These are phyloP conservation scores for Hysterangium stoloniferum DNA, from an alignment of 768 basidiomycete species.

Conservation along the genomic window DNA sequence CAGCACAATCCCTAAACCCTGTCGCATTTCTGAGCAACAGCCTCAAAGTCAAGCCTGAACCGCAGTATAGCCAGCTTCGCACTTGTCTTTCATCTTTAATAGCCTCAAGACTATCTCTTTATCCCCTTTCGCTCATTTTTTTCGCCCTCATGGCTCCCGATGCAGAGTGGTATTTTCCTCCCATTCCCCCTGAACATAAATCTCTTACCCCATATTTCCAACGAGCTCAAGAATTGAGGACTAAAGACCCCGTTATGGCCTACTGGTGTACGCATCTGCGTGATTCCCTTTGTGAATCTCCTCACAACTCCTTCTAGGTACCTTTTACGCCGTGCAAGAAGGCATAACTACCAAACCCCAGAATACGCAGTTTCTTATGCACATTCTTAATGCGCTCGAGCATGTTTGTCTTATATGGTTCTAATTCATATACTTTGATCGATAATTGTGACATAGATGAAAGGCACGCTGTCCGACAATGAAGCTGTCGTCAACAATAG, in stretches of 20 bases:
- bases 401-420: slow-evolving; percentile 24
- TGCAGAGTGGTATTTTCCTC: slow-evolving; percentile 10
- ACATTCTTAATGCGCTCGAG: slow-evolving; percentile 73
- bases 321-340: slow-evolving; percentile 86
- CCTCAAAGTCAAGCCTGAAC: too few species aligned
- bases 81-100: too few species aligned
- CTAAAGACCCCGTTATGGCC: slow-evolving; percentile 77
- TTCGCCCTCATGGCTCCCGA: too few species aligned
- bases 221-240: slow-evolving; percentile 79
- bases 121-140: too few species aligned
- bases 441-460: slow-evolving; percentile 38
- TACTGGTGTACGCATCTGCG: slow-evolving; percentile 79
- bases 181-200: slow-evolving; percentile 28
- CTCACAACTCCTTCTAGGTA: slow-evolving; percentile 42
- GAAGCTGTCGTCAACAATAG: slow-evolving; percentile 80
- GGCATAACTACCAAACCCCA: slow-evolving; percentile 66
- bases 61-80: too few species aligned
- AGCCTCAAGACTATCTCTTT: too few species aligned
- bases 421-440: background rate
- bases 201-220: slow-evolving; percentile 74
- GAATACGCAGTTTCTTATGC: slow-evolving; percentile 46
- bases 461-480: slow-evolving; percentile 59
- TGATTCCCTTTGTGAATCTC: slow-evolving; percentile 4
- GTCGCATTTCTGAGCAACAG: too few species aligned
- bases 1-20: too few species aligned